Evolutionary conservation across 305 asterid species (phyloP).

Genomic region (Fraxinus velutina): DNA sequence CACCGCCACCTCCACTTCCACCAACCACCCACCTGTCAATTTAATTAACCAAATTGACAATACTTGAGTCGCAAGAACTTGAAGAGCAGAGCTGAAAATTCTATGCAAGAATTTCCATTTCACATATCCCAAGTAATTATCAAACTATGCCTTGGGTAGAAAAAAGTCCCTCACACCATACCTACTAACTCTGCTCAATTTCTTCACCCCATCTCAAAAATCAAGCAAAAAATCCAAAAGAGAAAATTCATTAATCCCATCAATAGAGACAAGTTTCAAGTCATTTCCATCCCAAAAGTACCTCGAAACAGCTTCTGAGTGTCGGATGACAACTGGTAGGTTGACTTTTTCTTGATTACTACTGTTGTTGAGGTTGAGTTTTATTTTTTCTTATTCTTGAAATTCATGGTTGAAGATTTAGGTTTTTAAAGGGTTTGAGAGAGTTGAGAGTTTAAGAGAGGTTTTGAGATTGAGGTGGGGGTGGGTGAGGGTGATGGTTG

Average conservation of each 20-base stretch:
- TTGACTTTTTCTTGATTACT: constrained; percentile 25
- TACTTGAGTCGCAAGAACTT: constrained; percentile 95
- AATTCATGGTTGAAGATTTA: constrained; percentile 27
- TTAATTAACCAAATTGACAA: neutral
- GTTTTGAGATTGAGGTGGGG: no score
- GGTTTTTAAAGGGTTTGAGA: constrained; percentile 13
- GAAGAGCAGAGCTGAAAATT: constrained; percentile 85
- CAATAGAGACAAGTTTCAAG: constrained; percentile 48
- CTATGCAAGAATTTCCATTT: constrained; percentile 92
- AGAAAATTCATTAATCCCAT: constrained; percentile 41
- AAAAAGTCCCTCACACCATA: constrained; percentile 55
- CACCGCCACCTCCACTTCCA: no score
- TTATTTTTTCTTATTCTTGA: constrained; percentile 23
- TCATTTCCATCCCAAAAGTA: constrained; percentile 71
- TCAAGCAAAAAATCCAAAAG: constrained; percentile 37
- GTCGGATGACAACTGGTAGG: constrained; percentile 54
- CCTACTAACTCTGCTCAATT: constrained; percentile 37
- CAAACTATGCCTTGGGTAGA: constrained; percentile 62
- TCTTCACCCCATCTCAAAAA: constrained; percentile 50
- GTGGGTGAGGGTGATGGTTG: no score
- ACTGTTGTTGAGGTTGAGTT: constrained; percentile 3
- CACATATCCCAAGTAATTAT: constrained; percentile 73
- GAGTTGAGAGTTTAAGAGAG: no score
- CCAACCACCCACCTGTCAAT: no score
- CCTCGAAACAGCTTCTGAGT: constrained; percentile 48